A percentile compares a stretch with the other conserved stretches of the same genome.
phyloP scores from a whole-genome alignment of 345 rosid genomes.

The Crucihimalaya himalaica region DNA sequence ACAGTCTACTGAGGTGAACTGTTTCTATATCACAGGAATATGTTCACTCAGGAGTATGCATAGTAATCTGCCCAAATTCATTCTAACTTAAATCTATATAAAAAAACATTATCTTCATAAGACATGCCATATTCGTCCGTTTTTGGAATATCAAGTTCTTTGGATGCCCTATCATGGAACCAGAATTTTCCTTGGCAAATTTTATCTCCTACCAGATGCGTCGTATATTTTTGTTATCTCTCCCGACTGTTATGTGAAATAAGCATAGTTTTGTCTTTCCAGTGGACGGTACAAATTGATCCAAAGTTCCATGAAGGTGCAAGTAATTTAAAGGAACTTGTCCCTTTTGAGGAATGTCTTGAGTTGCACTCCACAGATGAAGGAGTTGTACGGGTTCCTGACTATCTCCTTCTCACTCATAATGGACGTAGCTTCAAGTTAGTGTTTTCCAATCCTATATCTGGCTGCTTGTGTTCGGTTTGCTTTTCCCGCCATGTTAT shows the following conservation, averaged over 20 bases:
- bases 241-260: constrained; percentile 27
- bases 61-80: constrained; percentile 26
- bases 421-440: constrained; percentile 96
- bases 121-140: neutral
- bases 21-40: constrained; percentile 16
- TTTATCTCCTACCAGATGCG: constrained; percentile 3
- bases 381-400: constrained; percentile 75
- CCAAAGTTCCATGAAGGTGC: constrained; percentile 98
- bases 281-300: constrained; percentile 93
- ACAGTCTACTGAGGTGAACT: constrained; percentile 77
- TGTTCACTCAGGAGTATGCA: constrained; percentile 10
- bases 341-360: constrained; percentile 91
- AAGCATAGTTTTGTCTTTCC: constrained; percentile 40
- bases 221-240: constrained; percentile 19
- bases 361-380: constrained; percentile 74
- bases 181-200: constrained; percentile 3
- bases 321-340: constrained; percentile 84
- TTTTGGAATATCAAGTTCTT: neutral
- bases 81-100: constrained; percentile 7
- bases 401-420: constrained; percentile 83
- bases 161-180: constrained; percentile 13
- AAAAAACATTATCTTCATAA: constrained; percentile 12
- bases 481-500: constrained; percentile 19
- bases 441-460: constrained; percentile 45
- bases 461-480: constrained; percentile 5